A percentile compares a stretch with the other conserved stretches of the same genome.
These are phyloP conservation scores for Capillidium heterosporum DNA, from an alignment of 371 early-diverging fungal species.

Conservation along the genomic window DNA sequence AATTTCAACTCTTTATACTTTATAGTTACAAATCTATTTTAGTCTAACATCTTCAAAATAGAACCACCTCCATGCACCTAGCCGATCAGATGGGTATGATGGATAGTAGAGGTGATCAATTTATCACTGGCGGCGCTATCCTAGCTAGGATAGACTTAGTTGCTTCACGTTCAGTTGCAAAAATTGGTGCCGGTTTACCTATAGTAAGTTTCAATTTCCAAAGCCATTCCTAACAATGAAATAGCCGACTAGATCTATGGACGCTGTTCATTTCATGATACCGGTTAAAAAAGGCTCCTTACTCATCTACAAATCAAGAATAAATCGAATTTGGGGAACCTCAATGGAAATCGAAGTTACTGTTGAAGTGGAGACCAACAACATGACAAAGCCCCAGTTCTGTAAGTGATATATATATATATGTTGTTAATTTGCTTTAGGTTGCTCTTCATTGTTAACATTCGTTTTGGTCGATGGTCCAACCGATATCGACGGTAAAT, in stretches of 20 bases:
- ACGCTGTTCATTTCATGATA: constrained; percentile 40
- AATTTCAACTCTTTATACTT: not conserved
- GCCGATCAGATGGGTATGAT: not conserved
- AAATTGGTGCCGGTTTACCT: not conserved
- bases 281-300: constrained; percentile 46
- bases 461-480: constrained; percentile 39
- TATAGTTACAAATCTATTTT: not conserved
- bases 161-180: not conserved
- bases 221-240: not conserved
- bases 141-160: constrained; percentile 3
- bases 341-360: constrained; percentile 37
- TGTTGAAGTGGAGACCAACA: not conserved
- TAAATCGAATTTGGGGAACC: constrained; percentile 51
- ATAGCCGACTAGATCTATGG: constrained; percentile 30
- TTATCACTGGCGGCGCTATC: not conserved
- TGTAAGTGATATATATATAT: not conserved
- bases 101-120: not conserved
- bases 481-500: constrained; percentile 15
- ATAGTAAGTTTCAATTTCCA: not conserved
- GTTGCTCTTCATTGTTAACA: constrained; percentile 40
- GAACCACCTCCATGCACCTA: not conserved
- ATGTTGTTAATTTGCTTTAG: not conserved
- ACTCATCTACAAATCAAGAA: constrained; percentile 37
- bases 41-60: not conserved
- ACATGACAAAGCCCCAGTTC: not conserved